These are phyloP conservation scores for Beauveria pseudobassiana DNA, from an alignment of 2,329 filamentous ascomycete species.

Conservation along the genomic window DNA sequence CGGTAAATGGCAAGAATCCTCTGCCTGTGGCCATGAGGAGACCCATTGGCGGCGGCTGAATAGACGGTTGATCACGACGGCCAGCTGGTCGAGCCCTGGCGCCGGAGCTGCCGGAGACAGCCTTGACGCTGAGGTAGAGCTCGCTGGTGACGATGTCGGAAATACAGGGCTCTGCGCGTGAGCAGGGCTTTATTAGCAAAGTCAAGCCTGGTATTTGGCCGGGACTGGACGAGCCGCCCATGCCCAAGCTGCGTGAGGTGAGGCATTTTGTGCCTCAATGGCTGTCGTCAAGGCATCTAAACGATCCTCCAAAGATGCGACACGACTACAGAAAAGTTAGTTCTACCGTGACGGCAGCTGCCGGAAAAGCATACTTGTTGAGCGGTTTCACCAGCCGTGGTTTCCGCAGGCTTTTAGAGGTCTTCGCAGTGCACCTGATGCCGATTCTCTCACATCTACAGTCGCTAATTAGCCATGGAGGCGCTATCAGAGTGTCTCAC, in stretches of 20 bases:
- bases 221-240: background rate
- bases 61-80: background rate
- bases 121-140: background rate
- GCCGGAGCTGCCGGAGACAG: slow-evolving; percentile 2
- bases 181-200: background rate
- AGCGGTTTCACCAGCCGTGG: slow-evolving; percentile 23
- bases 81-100: slow-evolving; percentile 4
- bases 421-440: slow-evolving; percentile 23
- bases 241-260: background rate
- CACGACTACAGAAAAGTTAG: slow-evolving; percentile 15
- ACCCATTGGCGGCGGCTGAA: slow-evolving; percentile 22
- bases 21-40: slow-evolving; percentile 32
- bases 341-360: background rate
- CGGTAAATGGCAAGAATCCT: slow-evolving; percentile 27
- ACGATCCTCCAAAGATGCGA: slow-evolving; percentile 20
- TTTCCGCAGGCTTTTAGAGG: slow-evolving; percentile 23
- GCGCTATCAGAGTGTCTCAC: background rate
- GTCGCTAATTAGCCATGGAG: background rate
- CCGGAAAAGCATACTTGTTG: slow-evolving; percentile 17
- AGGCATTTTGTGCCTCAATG: slow-evolving; percentile 11
- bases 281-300: slow-evolving; percentile 16
- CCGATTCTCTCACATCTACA: slow-evolving; percentile 21
- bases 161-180: background rate
- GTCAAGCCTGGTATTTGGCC: background rate
- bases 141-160: slow-evolving; percentile 11